These are phyloP conservation scores for Magnaporthiopsis incrustans DNA, from an alignment of 2,329 filamentous ascomycete genomes.

Conservation along the genomic window DNA sequence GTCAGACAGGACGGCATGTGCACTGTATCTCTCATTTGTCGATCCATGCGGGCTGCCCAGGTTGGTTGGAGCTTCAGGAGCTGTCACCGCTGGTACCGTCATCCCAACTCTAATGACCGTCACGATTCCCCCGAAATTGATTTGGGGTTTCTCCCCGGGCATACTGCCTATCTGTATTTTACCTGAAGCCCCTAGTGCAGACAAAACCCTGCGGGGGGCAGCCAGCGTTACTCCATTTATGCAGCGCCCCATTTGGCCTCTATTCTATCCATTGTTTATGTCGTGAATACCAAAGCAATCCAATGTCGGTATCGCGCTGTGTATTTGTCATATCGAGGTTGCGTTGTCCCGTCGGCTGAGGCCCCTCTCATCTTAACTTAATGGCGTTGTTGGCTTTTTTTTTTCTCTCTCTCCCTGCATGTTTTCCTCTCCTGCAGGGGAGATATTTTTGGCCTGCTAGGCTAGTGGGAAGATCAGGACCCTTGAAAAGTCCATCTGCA, in stretches of 20 bases:
- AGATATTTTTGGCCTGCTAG: background rate
- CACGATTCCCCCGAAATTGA: background rate
- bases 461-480: background rate
- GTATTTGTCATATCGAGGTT: background rate
- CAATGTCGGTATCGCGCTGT: background rate
- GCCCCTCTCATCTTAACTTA: background rate
- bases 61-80: background rate
- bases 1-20: background rate
- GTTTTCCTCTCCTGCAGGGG: background rate
- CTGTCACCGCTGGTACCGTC: background rate
- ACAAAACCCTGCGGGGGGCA: too few species aligned
- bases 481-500: background rate
- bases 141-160: background rate
- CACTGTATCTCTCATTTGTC: background rate
- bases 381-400: background rate
- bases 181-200: too few species aligned
- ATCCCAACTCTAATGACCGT: background rate
- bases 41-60: background rate
- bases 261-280: too few species aligned
- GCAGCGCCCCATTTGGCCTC: too few species aligned
- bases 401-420: background rate
- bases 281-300: too few species aligned
- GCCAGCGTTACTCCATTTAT: too few species aligned
- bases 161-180: background rate
- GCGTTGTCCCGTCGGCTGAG: too few species aligned